Conservation (phyloP, 2,329 filamentous ascomycete species). For the Orbilia brochopaga region DNA sequence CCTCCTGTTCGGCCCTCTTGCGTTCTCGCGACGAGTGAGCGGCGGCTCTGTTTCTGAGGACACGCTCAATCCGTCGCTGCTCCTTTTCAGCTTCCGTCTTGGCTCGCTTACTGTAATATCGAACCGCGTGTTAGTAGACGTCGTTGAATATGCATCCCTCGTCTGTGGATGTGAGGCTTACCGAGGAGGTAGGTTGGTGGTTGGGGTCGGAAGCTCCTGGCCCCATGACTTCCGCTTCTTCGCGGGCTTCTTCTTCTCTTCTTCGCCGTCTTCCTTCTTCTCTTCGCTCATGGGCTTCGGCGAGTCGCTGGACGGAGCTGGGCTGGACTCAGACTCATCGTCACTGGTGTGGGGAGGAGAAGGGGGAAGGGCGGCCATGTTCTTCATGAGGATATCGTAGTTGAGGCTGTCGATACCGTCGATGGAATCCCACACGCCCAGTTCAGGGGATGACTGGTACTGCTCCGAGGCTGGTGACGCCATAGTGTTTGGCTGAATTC, state of each 20-base stretch:
- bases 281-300: slow-evolving; percentile 6
- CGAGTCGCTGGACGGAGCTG: slow-evolving; percentile 22
- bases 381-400: slow-evolving; percentile 46
- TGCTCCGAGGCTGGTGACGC: slow-evolving; percentile 22
- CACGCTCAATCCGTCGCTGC: slow-evolving; percentile 93
- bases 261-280: slow-evolving; percentile 24
- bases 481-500: slow-evolving; percentile 7
- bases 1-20: slow-evolving; percentile 87
- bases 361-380: slow-evolving; percentile 26
- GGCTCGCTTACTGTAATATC: slow-evolving; percentile 76
- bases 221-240: slow-evolving; percentile 99
- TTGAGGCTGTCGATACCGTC: slow-evolving; percentile 33
- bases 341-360: slow-evolving; percentile 41
- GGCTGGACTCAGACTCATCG: slow-evolving; percentile 35
- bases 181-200: slow-evolving; percentile 93
- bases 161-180: slow-evolving; percentile 59
- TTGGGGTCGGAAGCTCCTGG: slow-evolving; percentile 92
- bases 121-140: slow-evolving; percentile 54
- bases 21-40: slow-evolving; percentile 96
- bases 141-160: slow-evolving; percentile 14
- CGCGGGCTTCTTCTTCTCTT: slow-evolving; percentile 70
- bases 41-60: slow-evolving; percentile 92
- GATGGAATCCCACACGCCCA: slow-evolving; percentile 35
- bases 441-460: slow-evolving; percentile 12
- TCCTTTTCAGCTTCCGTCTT: slow-evolving; percentile 99